These are phyloP conservation scores for Podospora appendiculata DNA, from an alignment of 495 filamentous ascomycete species.

Conservation along the genomic window DNA sequence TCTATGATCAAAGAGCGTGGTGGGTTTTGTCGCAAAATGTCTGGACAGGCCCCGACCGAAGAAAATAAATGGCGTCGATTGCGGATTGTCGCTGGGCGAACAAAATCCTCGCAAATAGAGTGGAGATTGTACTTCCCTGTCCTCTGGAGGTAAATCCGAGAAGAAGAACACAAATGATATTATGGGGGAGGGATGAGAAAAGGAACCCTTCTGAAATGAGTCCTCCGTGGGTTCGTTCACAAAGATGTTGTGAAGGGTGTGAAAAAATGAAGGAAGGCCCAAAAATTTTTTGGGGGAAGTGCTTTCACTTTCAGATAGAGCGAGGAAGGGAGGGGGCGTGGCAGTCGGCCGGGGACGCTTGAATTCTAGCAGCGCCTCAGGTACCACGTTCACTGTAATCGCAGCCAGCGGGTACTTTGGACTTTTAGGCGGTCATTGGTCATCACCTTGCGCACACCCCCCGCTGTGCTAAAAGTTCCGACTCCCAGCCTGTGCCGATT, in stretches of 20 bases:
- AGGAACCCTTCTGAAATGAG: conserved; percentile 14
- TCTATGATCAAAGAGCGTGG: conserved; percentile 23
- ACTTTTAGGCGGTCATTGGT: not conserved
- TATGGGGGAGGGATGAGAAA: conserved; percentile 12
- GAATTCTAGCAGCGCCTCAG: not conserved
- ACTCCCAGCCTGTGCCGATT: no score
- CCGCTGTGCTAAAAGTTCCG: no score
- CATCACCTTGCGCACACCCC: not conserved
- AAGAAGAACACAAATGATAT: conserved; percentile 20
- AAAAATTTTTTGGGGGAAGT: conserved; percentile 25
- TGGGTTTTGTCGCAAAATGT: conserved; percentile 19
- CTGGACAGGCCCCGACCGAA: conserved; percentile 11
- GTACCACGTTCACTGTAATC: not conserved
- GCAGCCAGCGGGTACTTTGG: not conserved
- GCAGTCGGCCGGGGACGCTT: not conserved
- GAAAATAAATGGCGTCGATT: conserved; percentile 1
- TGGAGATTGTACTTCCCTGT: conserved; percentile 28
- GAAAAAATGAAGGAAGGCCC: conserved; percentile 26
- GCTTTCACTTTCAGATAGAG: conserved; percentile 4
- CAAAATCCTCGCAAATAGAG: conserved; percentile 22
- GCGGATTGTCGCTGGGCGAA: conserved; percentile 1
- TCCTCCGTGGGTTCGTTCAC: conserved; percentile 29
- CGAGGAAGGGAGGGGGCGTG: conserved; percentile 9
- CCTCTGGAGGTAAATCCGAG: conserved; percentile 24
- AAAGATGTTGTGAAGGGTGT: conserved; percentile 25